Evolutionary conservation across 805 yeast genomes (phyloP), one percentile per base, ranked within the genome.

Genomic region (Tetrapisispora phaffii): DNA sequence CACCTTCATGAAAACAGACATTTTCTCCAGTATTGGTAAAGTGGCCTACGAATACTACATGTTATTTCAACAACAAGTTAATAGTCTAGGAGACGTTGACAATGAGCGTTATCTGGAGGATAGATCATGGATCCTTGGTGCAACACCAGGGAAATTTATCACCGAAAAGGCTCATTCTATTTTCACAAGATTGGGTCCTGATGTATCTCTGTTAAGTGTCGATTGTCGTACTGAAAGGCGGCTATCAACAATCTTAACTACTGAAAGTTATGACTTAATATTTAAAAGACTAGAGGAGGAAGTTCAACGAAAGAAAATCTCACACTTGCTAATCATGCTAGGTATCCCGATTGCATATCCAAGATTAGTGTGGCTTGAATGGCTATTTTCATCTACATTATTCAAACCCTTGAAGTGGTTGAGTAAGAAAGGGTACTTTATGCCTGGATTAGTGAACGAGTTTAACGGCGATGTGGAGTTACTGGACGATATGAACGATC

Each of bases 321-420:
- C 82, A 60, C 98, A 90, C 63, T 55, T 90, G 34, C 68, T 85
- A 51, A 77, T 93, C 1, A 72, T 93, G 78, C 70, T 93, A 42
- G 97, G 97, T 37, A 95, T 90, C 13, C 98, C 98, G 2, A 86
- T 93, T 45, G 85, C 93, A 34, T 90, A 90, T 59, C 97, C 98
- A 2, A 74, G 97, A 52, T 70, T 93, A 59, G 96, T 89, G 2
- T 85, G 95, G 90, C 70, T 87, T 29, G 97, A 93, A 66, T 72
- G 75, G 59, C 51, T 90, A 22, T 74, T 90, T 58, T 74, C 80
- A 7, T 79, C 88, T 41, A 68, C 61, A 31, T 51, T 77, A 2
- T 66, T 90, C 45, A 70, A 68, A 7, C 96, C 96, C 1, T 45
- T 85, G 5, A 79, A 80, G 57, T 72, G 59, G 46, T 54, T 81